Percentiles rank a stretch among this genome's conserved stretches.
These are phyloP conservation scores for Talaromyces amestolkiae DNA, from an alignment of 2,329 filamentous ascomycete species.

Conservation along the genomic window DNA sequence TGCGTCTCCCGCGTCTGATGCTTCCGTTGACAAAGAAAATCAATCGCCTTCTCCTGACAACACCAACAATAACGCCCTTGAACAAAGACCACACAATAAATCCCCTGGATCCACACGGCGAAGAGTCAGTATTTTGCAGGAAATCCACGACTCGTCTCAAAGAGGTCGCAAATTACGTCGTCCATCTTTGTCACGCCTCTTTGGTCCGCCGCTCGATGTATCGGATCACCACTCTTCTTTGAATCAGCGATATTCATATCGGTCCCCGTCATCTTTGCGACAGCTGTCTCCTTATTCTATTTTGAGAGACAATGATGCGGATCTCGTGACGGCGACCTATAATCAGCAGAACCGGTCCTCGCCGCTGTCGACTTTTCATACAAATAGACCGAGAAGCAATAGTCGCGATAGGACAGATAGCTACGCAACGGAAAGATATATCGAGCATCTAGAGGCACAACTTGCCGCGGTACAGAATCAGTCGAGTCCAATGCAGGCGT, in stretches of 20 bases:
- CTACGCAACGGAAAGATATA: conserved; percentile 46
- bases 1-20: conserved; percentile 22
- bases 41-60: not conserved
- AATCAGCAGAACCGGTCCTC: conserved; percentile 13
- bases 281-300: conserved; percentile 12
- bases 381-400: conserved; percentile 15
- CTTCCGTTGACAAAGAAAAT: conserved; percentile 16
- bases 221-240: not conserved
- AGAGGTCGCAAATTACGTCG: conserved; percentile 22
- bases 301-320: conserved; percentile 8
- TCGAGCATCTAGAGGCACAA: conserved; percentile 51
- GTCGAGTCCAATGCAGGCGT: conserved; percentile 41
- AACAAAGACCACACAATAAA: not conserved
- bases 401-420: conserved; percentile 27
- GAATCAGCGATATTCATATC: not conserved
- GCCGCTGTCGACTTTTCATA: conserved; percentile 23
- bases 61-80: not conserved
- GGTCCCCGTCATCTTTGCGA: not conserved
- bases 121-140: conserved; percentile 30
- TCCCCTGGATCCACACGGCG: conserved; percentile 18
- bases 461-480: conserved; percentile 42
- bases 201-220: conserved; percentile 13
- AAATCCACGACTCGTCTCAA: conserved; percentile 31
- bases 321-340: not conserved
- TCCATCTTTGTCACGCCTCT: conserved; percentile 21